These are phyloP conservation scores for Saturnispora ahearnii DNA, from an alignment of 805 yeast species.

Conservation along the genomic window DNA sequence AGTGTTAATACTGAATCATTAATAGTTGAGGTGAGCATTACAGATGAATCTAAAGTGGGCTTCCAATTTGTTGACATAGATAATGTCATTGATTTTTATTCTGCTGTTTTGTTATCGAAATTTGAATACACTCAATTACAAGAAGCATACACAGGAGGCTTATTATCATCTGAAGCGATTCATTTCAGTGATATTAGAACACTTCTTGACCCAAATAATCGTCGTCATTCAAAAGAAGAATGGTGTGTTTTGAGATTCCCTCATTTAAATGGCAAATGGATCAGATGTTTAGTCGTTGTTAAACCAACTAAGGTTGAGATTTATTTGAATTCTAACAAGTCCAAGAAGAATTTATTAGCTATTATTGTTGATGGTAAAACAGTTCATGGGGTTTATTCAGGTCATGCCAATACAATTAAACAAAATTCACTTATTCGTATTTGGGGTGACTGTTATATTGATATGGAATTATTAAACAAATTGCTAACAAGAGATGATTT, in stretches of 20 bases:
- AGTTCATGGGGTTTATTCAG: constrained; percentile 52
- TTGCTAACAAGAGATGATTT: constrained; percentile 12
- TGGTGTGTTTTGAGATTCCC: constrained; percentile 59
- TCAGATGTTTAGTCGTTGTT: constrained; percentile 42
- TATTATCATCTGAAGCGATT: constrained; percentile 49
- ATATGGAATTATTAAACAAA: constrained; percentile 23
- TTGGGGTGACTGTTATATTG: constrained; percentile 45
- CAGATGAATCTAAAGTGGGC: constrained; percentile 18
- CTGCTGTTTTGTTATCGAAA: constrained; percentile 44
- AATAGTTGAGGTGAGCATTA: constrained; percentile 17
- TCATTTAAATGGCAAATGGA: constrained; percentile 50
- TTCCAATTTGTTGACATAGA: constrained; percentile 21
- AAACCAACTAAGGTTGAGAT: constrained; percentile 45
- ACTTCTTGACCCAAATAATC: constrained; percentile 41
- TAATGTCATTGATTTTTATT: constrained; percentile 27
- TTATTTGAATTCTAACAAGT: constrained; percentile 39
- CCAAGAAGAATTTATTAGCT: constrained; percentile 44
- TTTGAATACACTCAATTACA: constrained; percentile 49
- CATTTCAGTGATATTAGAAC: constrained; percentile 50
- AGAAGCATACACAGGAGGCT: constrained; percentile 58
- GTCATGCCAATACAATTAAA: constrained; percentile 47
- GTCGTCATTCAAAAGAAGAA: constrained; percentile 37
- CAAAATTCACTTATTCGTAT: constrained; percentile 46
- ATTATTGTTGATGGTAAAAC: constrained; percentile 37
- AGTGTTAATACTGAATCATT: constrained; percentile 7